phyloP scores from a whole-genome alignment of 768 basidiomycete species.

The Strobilomyces dryophilus region DNA sequence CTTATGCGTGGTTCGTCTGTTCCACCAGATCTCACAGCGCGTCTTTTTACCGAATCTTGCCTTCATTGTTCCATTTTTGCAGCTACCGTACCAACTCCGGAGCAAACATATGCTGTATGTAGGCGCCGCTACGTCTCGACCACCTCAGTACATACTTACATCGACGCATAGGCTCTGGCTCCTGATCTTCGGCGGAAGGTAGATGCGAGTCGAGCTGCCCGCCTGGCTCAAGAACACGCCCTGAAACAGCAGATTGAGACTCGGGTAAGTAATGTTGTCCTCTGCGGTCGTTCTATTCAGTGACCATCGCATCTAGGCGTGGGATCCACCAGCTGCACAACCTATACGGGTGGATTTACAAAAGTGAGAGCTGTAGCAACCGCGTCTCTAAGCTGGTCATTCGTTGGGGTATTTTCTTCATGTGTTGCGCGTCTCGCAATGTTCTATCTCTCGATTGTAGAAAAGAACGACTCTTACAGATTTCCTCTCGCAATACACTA shows the following conservation, averaged over 20 bases:
- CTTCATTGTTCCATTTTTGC: not conserved
- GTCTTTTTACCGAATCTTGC: not conserved
- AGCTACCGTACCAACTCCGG: conserved; percentile 35
- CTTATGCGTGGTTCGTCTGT: conserved; percentile 48
- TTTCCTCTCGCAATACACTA: no score
- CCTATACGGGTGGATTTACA: conserved; percentile 33
- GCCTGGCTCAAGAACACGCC: conserved; percentile 51
- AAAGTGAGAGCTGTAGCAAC: conserved; percentile 11
- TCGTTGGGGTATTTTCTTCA: not conserved
- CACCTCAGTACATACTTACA: not conserved
- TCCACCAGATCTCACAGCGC: conserved; percentile 4
- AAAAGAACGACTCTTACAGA: not conserved
- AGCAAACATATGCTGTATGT: conserved; percentile 35
- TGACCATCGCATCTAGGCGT: conserved; percentile 13
- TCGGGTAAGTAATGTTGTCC: conserved; percentile 39
- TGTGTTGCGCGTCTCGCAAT: not conserved
- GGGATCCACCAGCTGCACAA: conserved; percentile 27
- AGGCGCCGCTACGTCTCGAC: not conserved
- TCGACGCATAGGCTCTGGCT: conserved; percentile 46
- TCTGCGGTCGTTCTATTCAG: not conserved
- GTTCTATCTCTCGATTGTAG: not conserved
- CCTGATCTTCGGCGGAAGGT: conserved; percentile 63
- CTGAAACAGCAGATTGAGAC: conserved; percentile 48
- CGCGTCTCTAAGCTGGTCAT: not conserved
- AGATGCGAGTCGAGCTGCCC: conserved; percentile 51